Evolutionary conservation across 768 basidiomycete genomes (phyloP).

Genomic region (Russula abietina): DNA sequence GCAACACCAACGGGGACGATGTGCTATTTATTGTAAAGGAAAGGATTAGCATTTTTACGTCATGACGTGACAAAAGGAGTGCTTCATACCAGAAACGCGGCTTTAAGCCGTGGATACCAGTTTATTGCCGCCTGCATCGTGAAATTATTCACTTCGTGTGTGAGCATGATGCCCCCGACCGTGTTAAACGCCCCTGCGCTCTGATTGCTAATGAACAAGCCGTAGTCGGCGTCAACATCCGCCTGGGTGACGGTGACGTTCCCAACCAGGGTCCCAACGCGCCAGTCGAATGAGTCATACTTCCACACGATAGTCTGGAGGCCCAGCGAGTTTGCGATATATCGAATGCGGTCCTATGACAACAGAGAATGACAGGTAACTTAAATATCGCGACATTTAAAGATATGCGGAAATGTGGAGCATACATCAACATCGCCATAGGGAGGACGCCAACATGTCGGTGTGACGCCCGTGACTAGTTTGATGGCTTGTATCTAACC

Average conservation of each 20-base stretch:
- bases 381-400: not conserved
- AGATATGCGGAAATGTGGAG: not conserved
- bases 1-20: conserved; percentile 51
- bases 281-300: conserved; percentile 69
- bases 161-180: conserved; percentile 46
- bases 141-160: conserved; percentile 55
- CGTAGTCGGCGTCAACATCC: conserved; percentile 15
- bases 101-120: conserved; percentile 41
- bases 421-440: conserved; percentile 55
- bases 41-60: not conserved
- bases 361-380: too few relatives aligned
- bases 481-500: conserved; percentile 48
- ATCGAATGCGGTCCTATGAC: conserved; percentile 55
- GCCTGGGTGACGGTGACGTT: not conserved
- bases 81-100: conserved; percentile 41
- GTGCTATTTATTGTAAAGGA: conserved; percentile 25
- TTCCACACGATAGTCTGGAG: conserved; percentile 70
- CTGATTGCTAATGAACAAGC: conserved; percentile 11
- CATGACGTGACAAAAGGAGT: not conserved
- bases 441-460: conserved; percentile 57
- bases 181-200: conserved; percentile 13
- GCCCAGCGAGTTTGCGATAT: conserved; percentile 60
- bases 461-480: conserved; percentile 49
- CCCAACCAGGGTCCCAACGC: conserved; percentile 26
- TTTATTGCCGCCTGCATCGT: conserved; percentile 59